Evolutionary conservation across 2,329 filamentous ascomycete genomes (phyloP), one percentile per base, ranked within the genome.

Genomic region (Arthrobotrys musiformis): DNA sequence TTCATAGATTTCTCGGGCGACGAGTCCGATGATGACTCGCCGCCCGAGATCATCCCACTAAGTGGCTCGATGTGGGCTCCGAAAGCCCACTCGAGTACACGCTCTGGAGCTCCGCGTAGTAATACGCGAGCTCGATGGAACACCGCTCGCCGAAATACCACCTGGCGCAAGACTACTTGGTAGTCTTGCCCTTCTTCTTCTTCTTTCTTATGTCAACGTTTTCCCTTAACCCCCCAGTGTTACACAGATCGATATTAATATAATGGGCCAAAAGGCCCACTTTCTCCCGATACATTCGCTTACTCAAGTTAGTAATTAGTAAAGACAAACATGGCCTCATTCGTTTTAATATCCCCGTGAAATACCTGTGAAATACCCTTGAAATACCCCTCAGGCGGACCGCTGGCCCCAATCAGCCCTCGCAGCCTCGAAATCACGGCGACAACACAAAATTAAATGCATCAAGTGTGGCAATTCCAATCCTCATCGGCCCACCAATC

Each of bases 381-480:
- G 11, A 11, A 46, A 7, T 15, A n/a, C 44, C 11, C 8, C n/a
- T 26, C 19, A 48, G 26, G 7, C 7, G 26, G 13, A 11, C 13
- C 17, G 15, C 9, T 33, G 28, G 33, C 13, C 22, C 54, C 54
- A 40, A 58, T 40, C 54, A 40, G n/a, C 8, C 8, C 30, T n/a
- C 11, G 30, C 30, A 40, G 33, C 33, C 30, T 58, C 5, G 33
- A 22, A 7, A 15, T 17, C 19, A 1, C 33, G 8, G 30, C 17
- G 33, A 58, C 54, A 58, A 58, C 54, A 15, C 52, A 58, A 7
- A n/a, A 7, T 26, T 11, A 11, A 13, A 22, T 26, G 33, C 33
- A n/a, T 58, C 6, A 2, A 19, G 24, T 58, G 54, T 58, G 54
- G 54, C 54, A 58, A 40, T 58, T 58, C 33, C 17, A 9, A 26